Evolutionary conservation across 2,329 filamentous ascomycete genomes (phyloP), one percentile per base, ranked within the genome.

Genomic region (Fusarium nanum): DNA sequence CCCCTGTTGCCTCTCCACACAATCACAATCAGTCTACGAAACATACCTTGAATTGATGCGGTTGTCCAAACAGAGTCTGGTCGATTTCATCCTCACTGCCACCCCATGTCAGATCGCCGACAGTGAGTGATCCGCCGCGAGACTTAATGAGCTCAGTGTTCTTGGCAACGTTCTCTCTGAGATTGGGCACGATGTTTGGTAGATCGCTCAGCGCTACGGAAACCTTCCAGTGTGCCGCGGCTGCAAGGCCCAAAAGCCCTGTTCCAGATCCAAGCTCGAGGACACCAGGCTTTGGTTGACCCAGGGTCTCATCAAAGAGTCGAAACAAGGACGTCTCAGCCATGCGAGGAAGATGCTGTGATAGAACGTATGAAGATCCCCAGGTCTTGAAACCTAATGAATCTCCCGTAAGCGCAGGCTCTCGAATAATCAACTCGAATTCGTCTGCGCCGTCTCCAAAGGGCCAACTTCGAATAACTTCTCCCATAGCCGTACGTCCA

Each of bases 381-480:
- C 96, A 98, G 0, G 96, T 99, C 80, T 99, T 98, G 78, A 97
- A 86, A 2, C 96, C 96, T 20, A 98, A 84, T 63, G 93, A 92
- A 79, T 98, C 95, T 9, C 92, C 92, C 0, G 93, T 97, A 59
- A 98, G 84, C 1, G 94, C 90, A 3, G 96, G 96, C 78, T 99
- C 96, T 60, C 93, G 87, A 41, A 99, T 89, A 37, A 87, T 85
- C 53, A 99, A 83, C 47, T 90, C 86, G 71, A 94, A 85, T 3
- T 80, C 71, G 27, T 82, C 78, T 27, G 78, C 32, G 46, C 71
- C 76, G 10, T 69, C 73, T 25, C 67, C 74, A 67, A 89, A 87
- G 3, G 85, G 85, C 87, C 87, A 89, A 7, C 79, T 78, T 32
- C 87, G 81, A 7, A 82, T 83, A 30, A 89, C 84, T 60, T 88